A percentile compares a stretch with the other conserved stretches of the same genome.
Conservation (phyloP, 371 early-diverging fungal genomes). For the Choanephora cucurbitarum region DNA sequence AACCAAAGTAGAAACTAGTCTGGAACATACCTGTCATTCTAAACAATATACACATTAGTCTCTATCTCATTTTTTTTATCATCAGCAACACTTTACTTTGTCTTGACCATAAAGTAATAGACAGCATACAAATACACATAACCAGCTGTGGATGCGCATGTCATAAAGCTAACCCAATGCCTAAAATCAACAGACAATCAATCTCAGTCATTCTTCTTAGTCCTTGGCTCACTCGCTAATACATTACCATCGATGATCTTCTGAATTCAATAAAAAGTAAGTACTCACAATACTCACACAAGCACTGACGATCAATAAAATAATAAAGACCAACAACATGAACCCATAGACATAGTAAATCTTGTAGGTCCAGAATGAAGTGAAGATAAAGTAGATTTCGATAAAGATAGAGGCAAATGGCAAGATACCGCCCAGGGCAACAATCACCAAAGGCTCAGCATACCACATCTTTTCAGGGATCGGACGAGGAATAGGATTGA, state of each 20-base stretch:
- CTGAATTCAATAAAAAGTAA: constrained; percentile 79
- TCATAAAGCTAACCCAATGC: constrained; percentile 84
- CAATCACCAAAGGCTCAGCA: constrained; percentile 64
- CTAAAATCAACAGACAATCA: constrained; percentile 18
- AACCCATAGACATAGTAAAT: constrained; percentile 88
- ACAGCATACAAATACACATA: constrained; percentile 83
- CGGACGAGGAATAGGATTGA: constrained; percentile 80
- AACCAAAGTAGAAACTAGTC: constrained; percentile 81
- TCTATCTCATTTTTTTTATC: too few relatives aligned
- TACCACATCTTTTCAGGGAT: constrained; percentile 82
- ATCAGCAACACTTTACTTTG: too few relatives aligned
- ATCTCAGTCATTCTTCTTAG: neutral
- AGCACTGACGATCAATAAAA: constrained; percentile 72
- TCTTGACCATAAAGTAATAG: constrained; percentile 74
- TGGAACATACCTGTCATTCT: constrained; percentile 87
- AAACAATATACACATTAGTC: too few relatives aligned
- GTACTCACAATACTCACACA: constrained; percentile 81
- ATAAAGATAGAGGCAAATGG: constrained; percentile 87
- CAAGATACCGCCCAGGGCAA: constrained; percentile 72
- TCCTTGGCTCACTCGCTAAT: too few relatives aligned
- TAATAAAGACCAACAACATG: constrained; percentile 72
- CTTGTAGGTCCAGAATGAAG: constrained; percentile 85
- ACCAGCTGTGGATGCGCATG: constrained; percentile 75
- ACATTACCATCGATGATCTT: constrained; percentile 82
- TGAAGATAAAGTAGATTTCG: constrained; percentile 86